phyloP scores from a whole-genome alignment of 352 stramenopile species.

The Globisporangium irregulare region DNA sequence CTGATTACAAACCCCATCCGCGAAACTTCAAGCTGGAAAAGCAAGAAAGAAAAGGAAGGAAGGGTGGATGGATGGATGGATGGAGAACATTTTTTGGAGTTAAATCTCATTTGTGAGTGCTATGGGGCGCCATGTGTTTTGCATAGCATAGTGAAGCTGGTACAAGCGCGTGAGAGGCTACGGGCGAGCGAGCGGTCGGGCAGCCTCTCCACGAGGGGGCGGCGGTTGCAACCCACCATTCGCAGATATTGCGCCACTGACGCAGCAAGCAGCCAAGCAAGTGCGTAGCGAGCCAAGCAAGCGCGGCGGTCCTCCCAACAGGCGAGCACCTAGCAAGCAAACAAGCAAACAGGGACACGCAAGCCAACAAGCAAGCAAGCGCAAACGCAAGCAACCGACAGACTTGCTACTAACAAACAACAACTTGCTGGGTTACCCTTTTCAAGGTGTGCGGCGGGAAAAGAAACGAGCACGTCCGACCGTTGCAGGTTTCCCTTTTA shows the following conservation, averaged over 20 bases:
- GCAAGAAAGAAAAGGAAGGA: neutral
- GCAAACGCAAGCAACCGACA: neutral
- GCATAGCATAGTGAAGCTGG: neutral
- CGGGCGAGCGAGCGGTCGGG: neutral
- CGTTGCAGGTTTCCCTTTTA: constrained; percentile 4
- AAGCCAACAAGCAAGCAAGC: neutral
- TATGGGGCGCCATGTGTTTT: neutral
- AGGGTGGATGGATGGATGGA: neutral
- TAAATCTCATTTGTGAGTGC: neutral
- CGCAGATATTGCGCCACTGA: constrained; percentile 6
- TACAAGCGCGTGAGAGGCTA: neutral
- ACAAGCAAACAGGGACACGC: neutral
- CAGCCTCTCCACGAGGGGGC: neutral
- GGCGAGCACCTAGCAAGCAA: neutral
- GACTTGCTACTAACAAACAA: neutral
- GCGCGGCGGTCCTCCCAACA: neutral
- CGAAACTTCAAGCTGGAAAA: constrained; percentile 7
- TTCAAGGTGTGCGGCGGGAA: neutral
- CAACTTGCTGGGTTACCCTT: neutral
- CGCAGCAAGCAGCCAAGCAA: constrained; percentile 7
- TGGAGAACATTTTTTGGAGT: constrained; percentile 1
- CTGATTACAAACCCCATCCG: constrained; percentile 2
- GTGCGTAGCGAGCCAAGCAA: neutral
- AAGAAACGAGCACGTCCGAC: neutral
- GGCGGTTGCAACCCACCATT: constrained; percentile 1